These are phyloP conservation scores for Epichloe aotearoae DNA, from an alignment of 2,329 filamentous ascomycete species.

Conservation along the genomic window DNA sequence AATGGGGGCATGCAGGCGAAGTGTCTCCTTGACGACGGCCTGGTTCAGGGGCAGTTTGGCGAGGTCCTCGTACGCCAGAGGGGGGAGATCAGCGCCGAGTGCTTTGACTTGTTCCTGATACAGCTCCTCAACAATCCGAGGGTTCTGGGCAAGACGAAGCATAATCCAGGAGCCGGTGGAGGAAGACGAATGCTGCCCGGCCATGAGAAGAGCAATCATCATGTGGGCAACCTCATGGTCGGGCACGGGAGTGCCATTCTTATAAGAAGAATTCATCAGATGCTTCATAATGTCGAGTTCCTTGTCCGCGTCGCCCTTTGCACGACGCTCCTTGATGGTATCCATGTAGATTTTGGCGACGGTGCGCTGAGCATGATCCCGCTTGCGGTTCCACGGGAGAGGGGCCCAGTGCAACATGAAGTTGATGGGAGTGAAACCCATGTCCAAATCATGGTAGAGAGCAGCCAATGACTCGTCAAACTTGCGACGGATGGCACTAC, in stretches of 20 bases:
- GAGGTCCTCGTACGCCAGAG: constrained; percentile 65
- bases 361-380: constrained; percentile 66
- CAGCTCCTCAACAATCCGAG: constrained; percentile 67
- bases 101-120: constrained; percentile 66
- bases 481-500: constrained; percentile 64
- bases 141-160: constrained; percentile 63
- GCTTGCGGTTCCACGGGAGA: constrained; percentile 74
- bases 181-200: constrained; percentile 78
- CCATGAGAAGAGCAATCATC: constrained; percentile 91
- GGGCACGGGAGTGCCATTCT: constrained; percentile 64
- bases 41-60: constrained; percentile 68
- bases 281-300: constrained; percentile 77
- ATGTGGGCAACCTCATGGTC: constrained; percentile 81
- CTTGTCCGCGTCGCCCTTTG: constrained; percentile 33
- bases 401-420: constrained; percentile 84
- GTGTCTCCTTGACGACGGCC: constrained; percentile 80
- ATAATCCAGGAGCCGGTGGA: constrained; percentile 78
- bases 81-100: constrained; percentile 62
- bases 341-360: constrained; percentile 74
- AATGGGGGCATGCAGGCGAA: constrained; percentile 82
- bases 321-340: constrained; percentile 62
- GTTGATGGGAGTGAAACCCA: constrained; percentile 81
- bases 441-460: constrained; percentile 79
- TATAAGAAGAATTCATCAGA: constrained; percentile 74
- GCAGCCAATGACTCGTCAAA: constrained; percentile 72